These are phyloP conservation scores for Fraxinus anomala DNA, from an alignment of 257 asterid species.

Conservation along the genomic window DNA sequence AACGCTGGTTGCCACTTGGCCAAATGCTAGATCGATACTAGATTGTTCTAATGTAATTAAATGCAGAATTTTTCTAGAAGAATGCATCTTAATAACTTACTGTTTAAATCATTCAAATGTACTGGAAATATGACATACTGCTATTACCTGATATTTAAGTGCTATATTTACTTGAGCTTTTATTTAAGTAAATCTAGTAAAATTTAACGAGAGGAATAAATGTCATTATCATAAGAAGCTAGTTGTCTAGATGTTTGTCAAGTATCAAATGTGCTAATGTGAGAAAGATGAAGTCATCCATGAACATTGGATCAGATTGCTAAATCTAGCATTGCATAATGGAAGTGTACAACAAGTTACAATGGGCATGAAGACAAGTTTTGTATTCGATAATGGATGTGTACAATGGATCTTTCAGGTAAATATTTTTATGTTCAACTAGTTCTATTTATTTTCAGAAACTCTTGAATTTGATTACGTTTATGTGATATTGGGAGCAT, in stretches of 20 bases:
- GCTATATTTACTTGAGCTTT: neutral
- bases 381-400: conserved; percentile 7
- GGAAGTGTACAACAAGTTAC: neutral
- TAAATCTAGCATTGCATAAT: conserved; percentile 16
- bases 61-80: conserved; percentile 13
- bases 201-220: conserved; percentile 6
- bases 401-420: conserved; percentile 10
- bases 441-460: conserved; percentile 7
- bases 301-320: neutral
- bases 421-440: conserved; percentile 17
- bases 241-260: conserved; percentile 13
- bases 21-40: neutral
- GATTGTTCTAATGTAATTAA: neutral
- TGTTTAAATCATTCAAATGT: conserved; percentile 1
- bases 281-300: conserved; percentile 11
- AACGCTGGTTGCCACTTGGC: neutral
- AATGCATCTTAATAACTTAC: neutral
- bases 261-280: neutral
- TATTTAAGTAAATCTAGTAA: neutral
- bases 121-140: neutral
- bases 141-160: neutral
- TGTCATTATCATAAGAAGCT: conserved; percentile 21
- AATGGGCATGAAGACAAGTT: conserved; percentile 13
- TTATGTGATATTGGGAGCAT: conserved; percentile 28
- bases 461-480: conserved; percentile 22